Base-by-base conservation (phyloP, 2,329 filamentous ascomycete species). In the Aspergillus aculeatinus region DNA sequence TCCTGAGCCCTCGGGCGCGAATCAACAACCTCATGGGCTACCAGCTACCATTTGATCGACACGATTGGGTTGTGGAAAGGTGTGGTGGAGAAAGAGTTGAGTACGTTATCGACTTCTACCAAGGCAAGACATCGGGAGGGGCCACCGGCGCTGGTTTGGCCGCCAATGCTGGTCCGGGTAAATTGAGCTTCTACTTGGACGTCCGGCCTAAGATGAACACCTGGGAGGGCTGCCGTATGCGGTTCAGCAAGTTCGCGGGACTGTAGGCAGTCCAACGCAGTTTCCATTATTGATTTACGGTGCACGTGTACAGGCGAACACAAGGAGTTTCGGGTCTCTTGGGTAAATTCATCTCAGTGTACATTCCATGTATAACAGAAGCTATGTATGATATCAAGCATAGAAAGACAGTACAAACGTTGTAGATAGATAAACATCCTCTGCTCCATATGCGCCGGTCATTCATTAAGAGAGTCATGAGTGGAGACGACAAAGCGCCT, bases 41-140 rank as follows among this genome's bases (percentile, higher is more conserved):
- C 76, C 88, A 89, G 61, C 83, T 89, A 56, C 95, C 95, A 1
- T 99, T 99, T 76, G 95, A 99, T 78, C 83, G 95, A 29, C 95
- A 99, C 75, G 95, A 99, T 76, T 99, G 95, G 95, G 87, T 97
- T 25, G 89, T 99, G 39, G 93, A 99, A 77, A 84, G 95, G 55
- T 98, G 95, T 73, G 94, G 90, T 21, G 79, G 79, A 6, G 71
- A 74, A 59, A 86, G 86, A 70, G 80, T 99, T 52, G 95, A 98
- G 70, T 99, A 99, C 74, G 89, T 99, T 44, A 99, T 99, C 75
- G 95, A 99, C 77, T 99, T 99, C 70, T 99, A 99, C 73, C 87
- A 92, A 5, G 95, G 95, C 0, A 86, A 82, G 67, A 74, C 81
- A 31, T 59, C 74, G 63, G 69, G 65, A 60, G 29, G 76, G 73